Conservation (phyloP, 2,329 filamentous ascomycete genomes). For the Cadophora sp. region DNA sequence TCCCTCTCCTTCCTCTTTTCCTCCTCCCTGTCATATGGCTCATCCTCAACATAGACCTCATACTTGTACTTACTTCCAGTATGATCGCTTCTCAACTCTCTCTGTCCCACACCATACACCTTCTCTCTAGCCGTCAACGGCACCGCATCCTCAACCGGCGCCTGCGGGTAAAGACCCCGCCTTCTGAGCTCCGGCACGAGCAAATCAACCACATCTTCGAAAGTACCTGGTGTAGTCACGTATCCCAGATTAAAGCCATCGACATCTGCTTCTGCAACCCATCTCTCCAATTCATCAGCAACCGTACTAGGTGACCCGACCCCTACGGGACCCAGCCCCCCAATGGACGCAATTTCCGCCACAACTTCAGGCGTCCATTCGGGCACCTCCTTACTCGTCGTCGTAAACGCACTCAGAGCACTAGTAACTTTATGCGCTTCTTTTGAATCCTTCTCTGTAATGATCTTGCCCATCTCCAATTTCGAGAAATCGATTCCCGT, state of each 20-base stretch:
- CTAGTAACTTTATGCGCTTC: conserved; percentile 59
- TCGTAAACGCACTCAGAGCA: conserved; percentile 55
- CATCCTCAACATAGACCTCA: conserved; percentile 63
- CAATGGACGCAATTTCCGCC: conserved; percentile 70
- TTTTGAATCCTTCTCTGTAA: conserved; percentile 59
- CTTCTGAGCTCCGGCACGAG: conserved; percentile 67
- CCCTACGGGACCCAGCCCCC: conserved; percentile 64
- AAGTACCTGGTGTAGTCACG: conserved; percentile 68
- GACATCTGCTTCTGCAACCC: conserved; percentile 72
- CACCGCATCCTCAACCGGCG: conserved; percentile 42
- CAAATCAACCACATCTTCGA: conserved; percentile 71
- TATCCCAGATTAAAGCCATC: conserved; percentile 80
- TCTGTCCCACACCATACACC: conserved; percentile 66
- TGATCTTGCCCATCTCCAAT: conserved; percentile 62
- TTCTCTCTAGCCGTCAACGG: conserved; percentile 62
- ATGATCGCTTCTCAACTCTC: conserved; percentile 62
- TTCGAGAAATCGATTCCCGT: conserved; percentile 69
- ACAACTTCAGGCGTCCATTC: conserved; percentile 75
- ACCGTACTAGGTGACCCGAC: conserved; percentile 59
- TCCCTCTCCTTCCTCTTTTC: conserved; percentile 18
- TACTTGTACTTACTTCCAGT: conserved; percentile 66
- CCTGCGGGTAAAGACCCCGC: conserved; percentile 56
- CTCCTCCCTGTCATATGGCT: conserved; percentile 41
- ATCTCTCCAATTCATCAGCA: conserved; percentile 68
- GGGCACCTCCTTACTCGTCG: conserved; percentile 54